phyloP scores from a whole-genome alignment of 2,329 filamentous ascomycete genomes.

The Trichoderma koningii region DNA sequence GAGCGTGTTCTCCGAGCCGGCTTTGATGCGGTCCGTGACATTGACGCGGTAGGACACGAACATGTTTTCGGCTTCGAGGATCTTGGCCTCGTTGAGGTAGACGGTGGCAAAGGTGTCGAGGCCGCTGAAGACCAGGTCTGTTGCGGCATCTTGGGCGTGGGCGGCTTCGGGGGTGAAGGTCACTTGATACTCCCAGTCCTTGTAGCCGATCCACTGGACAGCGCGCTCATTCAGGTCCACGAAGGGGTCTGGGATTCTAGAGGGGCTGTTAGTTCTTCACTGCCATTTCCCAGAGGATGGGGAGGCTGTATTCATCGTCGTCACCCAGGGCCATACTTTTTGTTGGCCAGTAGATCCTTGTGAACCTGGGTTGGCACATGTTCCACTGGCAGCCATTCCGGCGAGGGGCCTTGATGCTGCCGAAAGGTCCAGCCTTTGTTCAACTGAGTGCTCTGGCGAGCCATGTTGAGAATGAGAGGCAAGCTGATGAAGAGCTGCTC shows the following conservation, averaged over 20 bases:
- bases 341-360: conserved; percentile 42
- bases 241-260: conserved; percentile 57
- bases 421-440: conserved; percentile 36
- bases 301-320: neutral
- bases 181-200: conserved; percentile 59
- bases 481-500: neutral
- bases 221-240: conserved; percentile 62
- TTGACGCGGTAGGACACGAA: conserved; percentile 60
- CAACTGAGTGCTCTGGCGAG: conserved; percentile 23
- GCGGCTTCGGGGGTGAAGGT: conserved; percentile 37
- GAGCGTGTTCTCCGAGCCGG: conserved; percentile 46
- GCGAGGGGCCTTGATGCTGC: conserved; percentile 33
- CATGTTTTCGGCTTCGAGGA: conserved; percentile 64
- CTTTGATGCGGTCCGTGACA: conserved; percentile 47
- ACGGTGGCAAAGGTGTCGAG: conserved; percentile 66
- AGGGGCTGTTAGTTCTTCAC: neutral
- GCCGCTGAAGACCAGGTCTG: conserved; percentile 61
- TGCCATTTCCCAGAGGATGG: neutral
- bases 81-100: conserved; percentile 53
- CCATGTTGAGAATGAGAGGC: conserved; percentile 6
- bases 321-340: conserved; percentile 34
- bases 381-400: conserved; percentile 40
- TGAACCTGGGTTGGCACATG: conserved; percentile 44
- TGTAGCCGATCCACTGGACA: conserved; percentile 64
- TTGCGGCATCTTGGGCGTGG: conserved; percentile 27